Base-by-base conservation (phyloP, 345 rosid genomes). In the Geranium brycei region DNA sequence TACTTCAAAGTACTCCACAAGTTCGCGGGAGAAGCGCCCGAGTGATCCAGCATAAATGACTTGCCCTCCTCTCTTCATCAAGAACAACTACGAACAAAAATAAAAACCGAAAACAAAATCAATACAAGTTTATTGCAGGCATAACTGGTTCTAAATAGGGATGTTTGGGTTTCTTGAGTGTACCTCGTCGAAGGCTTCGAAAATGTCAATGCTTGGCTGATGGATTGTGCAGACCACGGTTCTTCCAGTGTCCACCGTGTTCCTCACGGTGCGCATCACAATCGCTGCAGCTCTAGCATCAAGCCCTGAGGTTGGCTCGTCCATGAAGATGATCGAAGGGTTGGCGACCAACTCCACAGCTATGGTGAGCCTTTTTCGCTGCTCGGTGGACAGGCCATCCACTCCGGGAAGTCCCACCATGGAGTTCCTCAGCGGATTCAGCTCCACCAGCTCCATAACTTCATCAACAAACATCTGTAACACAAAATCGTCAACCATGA, bases 201-300 rank as follows among this genome's bases (percentile, higher is more conserved):
- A 72, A 11, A 72, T 72, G 73, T 89, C 96, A 28, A 89, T 89
- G 69, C 96, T 87, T 11, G 96, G 96, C 61, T 89, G 93, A 74
- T 89, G 96, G 72, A 89, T 89, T 58, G 96, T 89, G 75, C 96
- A 89, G 41, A 89, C 91, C 30, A 89, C 89, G 1, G 93, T 89
- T 73, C 96, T 64, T 40, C 96, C 96, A 11, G 96, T 89, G 59
- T 89, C 93, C 28, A 86, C 93, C 4, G 87, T 88, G 66, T 89
- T 85, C 73, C 91, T 87, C 55, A 89, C 85, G 6, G 96, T 81
- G n/a, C 91, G 78, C 91, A 87, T 87, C 53, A 89, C 93, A 63
- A 89, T 85, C n/a, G 93, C 96, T 31, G 93, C 96, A 30, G 96
- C 93, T 78, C 95, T 75, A 31, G 95, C 95, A 67, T 88, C 95